A percentile compares a stretch with the other conserved stretches of the same genome.
These are phyloP conservation scores for Hanseniaspora hatyaiensis DNA, from an alignment of 805 yeast species.

Conservation along the genomic window DNA sequence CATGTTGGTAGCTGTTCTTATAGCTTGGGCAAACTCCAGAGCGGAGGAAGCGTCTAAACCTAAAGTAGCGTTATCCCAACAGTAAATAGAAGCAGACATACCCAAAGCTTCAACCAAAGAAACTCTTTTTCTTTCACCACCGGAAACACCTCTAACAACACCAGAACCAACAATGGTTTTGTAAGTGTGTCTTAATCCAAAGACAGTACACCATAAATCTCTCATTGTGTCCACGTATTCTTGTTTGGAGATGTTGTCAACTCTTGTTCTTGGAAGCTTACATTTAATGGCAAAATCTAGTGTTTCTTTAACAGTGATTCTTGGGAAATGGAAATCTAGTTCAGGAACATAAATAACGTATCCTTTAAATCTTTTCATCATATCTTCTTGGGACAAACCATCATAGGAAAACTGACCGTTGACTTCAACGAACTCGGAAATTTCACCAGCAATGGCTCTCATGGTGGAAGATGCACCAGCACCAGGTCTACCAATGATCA, in stretches of 20 bases:
- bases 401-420: slow-evolving; percentile 38
- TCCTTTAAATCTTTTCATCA: slow-evolving; percentile 37
- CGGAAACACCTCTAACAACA: slow-evolving; percentile 59
- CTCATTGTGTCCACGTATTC: slow-evolving; percentile 33
- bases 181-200: slow-evolving; percentile 48
- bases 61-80: slow-evolving; percentile 65
- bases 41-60: slow-evolving; percentile 65
- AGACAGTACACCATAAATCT: slow-evolving; percentile 35
- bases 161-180: slow-evolving; percentile 59
- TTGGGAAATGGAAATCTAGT: slow-evolving; percentile 41
- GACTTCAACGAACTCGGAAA: slow-evolving; percentile 29
- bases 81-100: slow-evolving; percentile 42
- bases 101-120: slow-evolving; percentile 55
- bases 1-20: slow-evolving; percentile 48
- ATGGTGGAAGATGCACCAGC: slow-evolving; percentile 53
- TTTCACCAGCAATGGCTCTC: slow-evolving; percentile 37
- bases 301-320: slow-evolving; percentile 40
- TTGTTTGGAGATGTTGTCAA: slow-evolving; percentile 33
- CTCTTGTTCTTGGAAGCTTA: slow-evolving; percentile 36
- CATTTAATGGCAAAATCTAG: slow-evolving; percentile 39
- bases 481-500: slow-evolving; percentile 49
- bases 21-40: slow-evolving; percentile 48
- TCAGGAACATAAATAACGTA: slow-evolving; percentile 45
- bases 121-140: slow-evolving; percentile 64
- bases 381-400: slow-evolving; percentile 38